These are phyloP conservation scores for Suillus lakei DNA, from an alignment of 768 basidiomycete genomes.

Conservation along the genomic window DNA sequence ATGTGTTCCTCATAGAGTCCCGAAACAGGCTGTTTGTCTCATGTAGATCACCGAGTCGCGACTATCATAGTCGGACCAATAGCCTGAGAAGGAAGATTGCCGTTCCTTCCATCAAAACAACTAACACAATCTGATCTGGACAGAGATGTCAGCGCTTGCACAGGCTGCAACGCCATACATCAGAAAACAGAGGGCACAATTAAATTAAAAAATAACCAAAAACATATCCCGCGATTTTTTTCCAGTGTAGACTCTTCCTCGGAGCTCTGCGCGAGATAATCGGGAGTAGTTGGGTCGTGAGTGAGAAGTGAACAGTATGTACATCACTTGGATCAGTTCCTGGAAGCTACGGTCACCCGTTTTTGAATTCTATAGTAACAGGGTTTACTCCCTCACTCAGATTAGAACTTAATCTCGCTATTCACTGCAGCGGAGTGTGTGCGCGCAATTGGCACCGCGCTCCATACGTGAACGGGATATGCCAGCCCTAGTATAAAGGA, in stretches of 20 bases:
- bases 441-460: conserved; percentile 7
- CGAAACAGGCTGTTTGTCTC: neutral
- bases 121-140: neutral
- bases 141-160: neutral
- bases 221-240: conserved; percentile 11
- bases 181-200: neutral
- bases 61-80: neutral
- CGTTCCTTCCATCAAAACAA: neutral
- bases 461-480: neutral
- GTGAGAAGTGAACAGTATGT: conserved; percentile 13
- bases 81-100: neutral
- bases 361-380: conserved; percentile 8
- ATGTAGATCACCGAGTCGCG: neutral
- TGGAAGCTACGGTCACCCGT: conserved; percentile 7
- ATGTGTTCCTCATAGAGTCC: neutral
- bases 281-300: conserved; percentile 20
- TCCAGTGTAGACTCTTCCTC: neutral
- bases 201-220: neutral
- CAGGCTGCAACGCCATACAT: neutral
- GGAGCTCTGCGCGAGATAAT: conserved; percentile 12
- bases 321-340: conserved; percentile 11
- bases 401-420: conserved; percentile 2
- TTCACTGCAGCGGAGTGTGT: neutral
- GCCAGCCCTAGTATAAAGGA: conserved; percentile 23
- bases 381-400: conserved; percentile 5